Base-by-base conservation (phyloP, 805 yeast genomes). In the Ogataea salicorniae region DNA sequence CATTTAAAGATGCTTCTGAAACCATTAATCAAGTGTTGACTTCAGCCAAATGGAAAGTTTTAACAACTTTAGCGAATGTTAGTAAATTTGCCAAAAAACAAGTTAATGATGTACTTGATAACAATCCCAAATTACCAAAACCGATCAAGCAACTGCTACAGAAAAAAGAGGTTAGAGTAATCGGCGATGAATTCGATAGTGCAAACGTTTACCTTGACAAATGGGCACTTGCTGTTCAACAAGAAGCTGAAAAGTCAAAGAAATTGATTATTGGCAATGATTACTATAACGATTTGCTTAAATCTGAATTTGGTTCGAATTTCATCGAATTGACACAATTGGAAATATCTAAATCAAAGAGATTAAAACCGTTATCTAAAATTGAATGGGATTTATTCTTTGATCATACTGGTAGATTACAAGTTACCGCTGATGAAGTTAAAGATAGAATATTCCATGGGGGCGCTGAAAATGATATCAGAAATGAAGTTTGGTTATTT, bases 221-320 rank as follows among this genome's bases (percentile, higher is more conserved):
- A 69, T 94, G 98, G 98, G 97, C 98, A 0, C 76, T 88, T 56
- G 88, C 88, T 29, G 94, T 94, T 9, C 94, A 92, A 57, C 91
- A 90, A 57, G 95, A 92, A 63, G 94, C 96, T 2, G 90, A 81
- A 55, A 77, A 79, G 47, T 73, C 78, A 50, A 67, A 79, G 50
- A 70, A 72, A 47, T 70, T 72, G 58, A 71, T 76, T 58, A 70
- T 82, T 34, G 72, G 83, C 47, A 83, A 81, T 56, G 80, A 79
- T n/a, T 71, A 80, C 16, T 82, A 83, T 54, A 66, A 74, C 39
- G 75, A 74, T 31, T 61, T 79, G 43, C 72, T 86, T 37, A 75
- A 74, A 46, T 70, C 73, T 45, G 91, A 86, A 58, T 63, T 86
- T 13, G 90, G 89, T 0, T 76, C 73, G 45, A 58, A 67, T 36